These are phyloP conservation scores for Aureobasidium melanogenum DNA, from an alignment of 2,329 filamentous ascomycete species.

Conservation along the genomic window DNA sequence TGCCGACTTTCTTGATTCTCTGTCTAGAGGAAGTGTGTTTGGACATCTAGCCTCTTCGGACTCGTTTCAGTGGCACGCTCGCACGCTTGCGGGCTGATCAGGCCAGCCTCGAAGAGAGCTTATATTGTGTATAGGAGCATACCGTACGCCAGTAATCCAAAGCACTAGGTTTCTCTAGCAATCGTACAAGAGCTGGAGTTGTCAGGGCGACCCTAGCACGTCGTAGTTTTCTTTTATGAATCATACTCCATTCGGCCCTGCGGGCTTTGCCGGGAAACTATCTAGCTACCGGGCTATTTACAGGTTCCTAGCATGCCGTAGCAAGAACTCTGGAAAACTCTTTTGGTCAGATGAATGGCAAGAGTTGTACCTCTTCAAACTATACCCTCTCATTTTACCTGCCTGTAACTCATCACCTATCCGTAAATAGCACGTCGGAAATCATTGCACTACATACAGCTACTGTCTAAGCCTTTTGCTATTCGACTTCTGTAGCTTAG, in stretches of 20 bases:
- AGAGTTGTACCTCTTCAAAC: background rate
- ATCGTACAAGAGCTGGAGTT: background rate
- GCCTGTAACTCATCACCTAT: background rate
- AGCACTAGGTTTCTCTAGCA: background rate
- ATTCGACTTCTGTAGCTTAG: background rate
- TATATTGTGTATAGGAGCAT: background rate
- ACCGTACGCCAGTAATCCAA: background rate
- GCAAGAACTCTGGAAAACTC: background rate
- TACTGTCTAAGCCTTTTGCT: background rate
- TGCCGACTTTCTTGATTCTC: too few species aligned
- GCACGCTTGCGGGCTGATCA: background rate
- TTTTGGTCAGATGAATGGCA: background rate
- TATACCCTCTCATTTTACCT: background rate
- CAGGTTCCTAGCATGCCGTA: too few species aligned
- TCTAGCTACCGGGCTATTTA: too few species aligned
- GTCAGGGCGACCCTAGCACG: background rate
- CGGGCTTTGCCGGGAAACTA: too few species aligned
- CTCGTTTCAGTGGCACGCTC: background rate
- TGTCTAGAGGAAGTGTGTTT: background rate
- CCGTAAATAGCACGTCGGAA: background rate
- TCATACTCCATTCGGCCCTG: too few species aligned
- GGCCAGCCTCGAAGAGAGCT: background rate
- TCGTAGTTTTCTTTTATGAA: background rate
- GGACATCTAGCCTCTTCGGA: background rate
- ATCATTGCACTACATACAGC: background rate